A percentile compares a stretch with the other conserved stretches of the same genome.
These are phyloP conservation scores for Pythium insidiosum DNA, from an alignment of 352 stramenopile species.

Conservation along the genomic window DNA sequence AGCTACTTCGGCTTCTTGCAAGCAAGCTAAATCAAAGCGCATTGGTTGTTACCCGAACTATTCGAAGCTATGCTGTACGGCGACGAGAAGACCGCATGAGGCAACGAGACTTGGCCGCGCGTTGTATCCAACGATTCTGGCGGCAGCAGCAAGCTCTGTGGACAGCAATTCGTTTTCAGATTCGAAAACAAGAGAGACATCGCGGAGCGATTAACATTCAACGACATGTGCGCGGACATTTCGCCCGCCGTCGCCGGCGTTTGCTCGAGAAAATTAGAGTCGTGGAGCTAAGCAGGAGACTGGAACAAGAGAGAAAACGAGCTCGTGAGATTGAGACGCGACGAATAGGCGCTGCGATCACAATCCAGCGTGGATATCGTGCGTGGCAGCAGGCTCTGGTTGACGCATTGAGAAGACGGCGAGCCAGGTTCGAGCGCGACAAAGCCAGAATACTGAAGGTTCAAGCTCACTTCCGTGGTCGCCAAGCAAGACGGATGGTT, in stretches of 20 bases:
- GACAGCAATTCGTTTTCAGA: slow-evolving; percentile 29
- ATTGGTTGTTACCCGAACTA: slow-evolving; percentile 29
- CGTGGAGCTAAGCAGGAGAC: too few species aligned
- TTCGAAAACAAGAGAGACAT: slow-evolving; percentile 22
- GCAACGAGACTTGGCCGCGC: slow-evolving; percentile 15
- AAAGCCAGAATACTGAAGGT: slow-evolving; percentile 44
- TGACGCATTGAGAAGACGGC: slow-evolving; percentile 24
- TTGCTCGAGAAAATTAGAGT: slow-evolving; percentile 32
- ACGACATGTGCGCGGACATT: slow-evolving; percentile 18
- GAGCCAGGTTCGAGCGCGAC: slow-evolving; percentile 54
- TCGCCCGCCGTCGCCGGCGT: slow-evolving; percentile 19
- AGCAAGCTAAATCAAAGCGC: slow-evolving; percentile 37
- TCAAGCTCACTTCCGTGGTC: slow-evolving; percentile 42
- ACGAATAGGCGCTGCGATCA: slow-evolving; percentile 27
- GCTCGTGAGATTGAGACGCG: slow-evolving; percentile 1
- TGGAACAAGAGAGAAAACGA: too few species aligned
- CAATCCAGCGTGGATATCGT: slow-evolving; percentile 34
- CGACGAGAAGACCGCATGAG: background rate
- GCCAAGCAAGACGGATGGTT: slow-evolving; percentile 19
- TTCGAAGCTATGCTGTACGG: slow-evolving; percentile 17
- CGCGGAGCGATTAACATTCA: slow-evolving; percentile 42
- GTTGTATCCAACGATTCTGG: slow-evolving; percentile 47
- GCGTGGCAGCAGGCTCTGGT: slow-evolving; percentile 28
- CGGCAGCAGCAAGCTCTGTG: slow-evolving; percentile 30
- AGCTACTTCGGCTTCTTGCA: slow-evolving; percentile 29